These are phyloP conservation scores for Bipolaris zeicola DNA, from an alignment of 2,329 filamentous ascomycete species.

Conservation along the genomic window DNA sequence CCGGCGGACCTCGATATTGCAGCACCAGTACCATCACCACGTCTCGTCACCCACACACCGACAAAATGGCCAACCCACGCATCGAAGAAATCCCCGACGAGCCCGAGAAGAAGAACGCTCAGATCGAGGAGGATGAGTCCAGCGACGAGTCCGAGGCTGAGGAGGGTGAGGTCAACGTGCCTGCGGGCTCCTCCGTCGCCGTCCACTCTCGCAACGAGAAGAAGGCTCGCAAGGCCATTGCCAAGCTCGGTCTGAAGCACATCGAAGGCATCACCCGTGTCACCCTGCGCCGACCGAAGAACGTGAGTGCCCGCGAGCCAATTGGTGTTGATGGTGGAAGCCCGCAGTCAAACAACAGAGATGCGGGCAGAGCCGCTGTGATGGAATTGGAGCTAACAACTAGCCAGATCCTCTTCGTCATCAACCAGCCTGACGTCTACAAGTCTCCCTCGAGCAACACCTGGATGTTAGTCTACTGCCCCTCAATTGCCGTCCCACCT, in stretches of 20 bases:
- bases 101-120: slow-evolving; percentile 76
- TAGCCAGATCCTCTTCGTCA: slow-evolving; percentile 92
- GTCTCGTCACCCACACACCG: slow-evolving; percentile 39
- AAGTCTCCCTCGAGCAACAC: slow-evolving; percentile 99
- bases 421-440: slow-evolving; percentile 99
- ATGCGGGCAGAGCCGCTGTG: slow-evolving; percentile 9
- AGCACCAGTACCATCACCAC: slow-evolving; percentile 23
- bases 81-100: slow-evolving; percentile 96
- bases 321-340: slow-evolving; percentile 18
- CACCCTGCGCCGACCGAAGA: slow-evolving; percentile 97
- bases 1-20: slow-evolving; percentile 18
- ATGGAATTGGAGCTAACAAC: slow-evolving; percentile 26
- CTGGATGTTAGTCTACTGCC: slow-evolving; percentile 81
- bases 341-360: slow-evolving; percentile 12
- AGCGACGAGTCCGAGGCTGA: slow-evolving; percentile 80
- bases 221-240: slow-evolving; percentile 99
- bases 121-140: slow-evolving; percentile 74
- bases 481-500: slow-evolving; percentile 13
- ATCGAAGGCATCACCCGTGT: slow-evolving; percentile 97
- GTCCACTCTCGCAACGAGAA: slow-evolving; percentile 99
- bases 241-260: slow-evolving; percentile 96
- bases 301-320: slow-evolving; percentile 69
- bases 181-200: slow-evolving; percentile 84
- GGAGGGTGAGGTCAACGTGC: slow-evolving; percentile 69
- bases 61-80: slow-evolving; percentile 93